Percentiles rank a stretch among this genome's conserved stretches.
Evolutionary conservation across 306 rosid species (phyloP).

Genomic region (Lathyrus oleraceus): DNA sequence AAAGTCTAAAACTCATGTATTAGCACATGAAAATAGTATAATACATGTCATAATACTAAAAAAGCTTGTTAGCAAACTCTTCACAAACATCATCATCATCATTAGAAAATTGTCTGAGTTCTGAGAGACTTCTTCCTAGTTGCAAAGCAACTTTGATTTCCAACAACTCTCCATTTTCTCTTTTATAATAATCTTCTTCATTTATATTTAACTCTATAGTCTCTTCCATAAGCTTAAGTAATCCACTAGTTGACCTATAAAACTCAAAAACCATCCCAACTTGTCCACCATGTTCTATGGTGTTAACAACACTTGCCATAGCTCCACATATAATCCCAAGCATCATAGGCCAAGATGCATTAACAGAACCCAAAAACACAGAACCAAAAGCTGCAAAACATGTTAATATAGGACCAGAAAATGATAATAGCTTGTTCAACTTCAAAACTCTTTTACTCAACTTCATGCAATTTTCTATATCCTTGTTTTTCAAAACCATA

Average conservation of each 20-base stretch:
- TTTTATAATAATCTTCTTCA: conserved; percentile 45
- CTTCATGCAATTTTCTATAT: conserved; percentile 53
- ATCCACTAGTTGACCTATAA: conserved; percentile 58
- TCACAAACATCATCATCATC: conserved; percentile 31
- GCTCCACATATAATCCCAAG: conserved; percentile 62
- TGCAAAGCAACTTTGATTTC: conserved; percentile 66
- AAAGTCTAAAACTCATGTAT: neutral
- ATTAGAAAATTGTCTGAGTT: conserved; percentile 57
- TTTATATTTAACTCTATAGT: conserved; percentile 48
- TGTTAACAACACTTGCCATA: conserved; percentile 62
- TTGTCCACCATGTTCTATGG: conserved; percentile 82
- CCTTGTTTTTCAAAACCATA: conserved; percentile 49
- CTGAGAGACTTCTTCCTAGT: conserved; percentile 64
- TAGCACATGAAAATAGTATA: neutral
- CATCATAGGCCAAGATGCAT: conserved; percentile 50
- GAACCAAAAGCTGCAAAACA: conserved; percentile 64
- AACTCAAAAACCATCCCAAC: conserved; percentile 83
- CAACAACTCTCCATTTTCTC: conserved; percentile 69
- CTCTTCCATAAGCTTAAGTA: conserved; percentile 71
- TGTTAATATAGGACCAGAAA: conserved; percentile 66
- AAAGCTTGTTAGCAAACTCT: conserved; percentile 73
- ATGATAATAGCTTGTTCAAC: conserved; percentile 54
- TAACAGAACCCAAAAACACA: conserved; percentile 39
- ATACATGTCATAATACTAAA: conserved; percentile 38
- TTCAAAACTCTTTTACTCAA: conserved; percentile 46